Percentiles rank a stretch among this genome's conserved stretches.
These are phyloP conservation scores for Pseudohalonectria lignicola DNA, from an alignment of 2,329 filamentous ascomycete species.

Conservation along the genomic window DNA sequence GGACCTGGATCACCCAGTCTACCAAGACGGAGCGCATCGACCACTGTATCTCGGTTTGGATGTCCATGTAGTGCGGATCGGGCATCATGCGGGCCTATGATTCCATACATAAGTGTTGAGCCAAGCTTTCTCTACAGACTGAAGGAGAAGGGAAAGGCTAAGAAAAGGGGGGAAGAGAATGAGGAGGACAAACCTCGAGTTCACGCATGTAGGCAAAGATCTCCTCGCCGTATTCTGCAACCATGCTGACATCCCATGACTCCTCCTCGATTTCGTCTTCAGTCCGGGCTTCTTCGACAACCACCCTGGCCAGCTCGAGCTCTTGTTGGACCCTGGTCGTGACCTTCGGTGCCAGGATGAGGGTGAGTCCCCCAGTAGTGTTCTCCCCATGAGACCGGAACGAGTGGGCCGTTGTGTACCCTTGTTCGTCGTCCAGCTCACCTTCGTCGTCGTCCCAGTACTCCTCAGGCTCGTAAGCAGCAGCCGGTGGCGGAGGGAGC, in stretches of 20 bases:
- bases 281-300: constrained; percentile 56
- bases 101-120: no score
- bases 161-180: neutral
- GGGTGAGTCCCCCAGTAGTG: constrained; percentile 38
- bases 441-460: constrained; percentile 67
- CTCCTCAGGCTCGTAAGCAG: constrained; percentile 48
- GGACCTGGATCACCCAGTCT: constrained; percentile 95
- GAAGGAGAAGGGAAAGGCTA: no score
- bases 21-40: constrained; percentile 98
- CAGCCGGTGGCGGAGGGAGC: constrained; percentile 1
- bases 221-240: constrained; percentile 90
- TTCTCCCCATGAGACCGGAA: constrained; percentile 61
- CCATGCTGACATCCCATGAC: constrained; percentile 91
- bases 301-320: constrained; percentile 51
- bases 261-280: constrained; percentile 79
- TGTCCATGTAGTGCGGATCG: constrained; percentile 91
- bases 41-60: constrained; percentile 98
- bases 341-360: constrained; percentile 60
- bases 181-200: constrained; percentile 57
- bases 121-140: no score
- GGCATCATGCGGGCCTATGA: constrained; percentile 44
- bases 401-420: constrained; percentile 68
- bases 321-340: constrained; percentile 62
- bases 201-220: constrained; percentile 89
- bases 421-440: constrained; percentile 55